Conservation (phyloP, 2,329 filamentous ascomycete genomes). For the Curvularia lunata region DNA sequence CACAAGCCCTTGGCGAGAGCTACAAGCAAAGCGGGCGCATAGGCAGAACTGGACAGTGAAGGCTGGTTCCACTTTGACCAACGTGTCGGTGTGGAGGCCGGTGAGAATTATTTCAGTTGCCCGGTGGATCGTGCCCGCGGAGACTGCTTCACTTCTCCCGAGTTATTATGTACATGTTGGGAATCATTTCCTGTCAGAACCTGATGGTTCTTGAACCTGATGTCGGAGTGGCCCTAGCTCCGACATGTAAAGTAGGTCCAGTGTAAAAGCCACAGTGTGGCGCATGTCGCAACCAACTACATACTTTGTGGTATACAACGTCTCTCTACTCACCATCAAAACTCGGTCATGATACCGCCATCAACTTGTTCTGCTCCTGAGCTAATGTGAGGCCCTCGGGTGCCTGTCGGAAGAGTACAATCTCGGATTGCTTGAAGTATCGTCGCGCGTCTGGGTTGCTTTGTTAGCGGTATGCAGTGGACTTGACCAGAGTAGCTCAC, state of each 20-base stretch:
- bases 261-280: not conserved
- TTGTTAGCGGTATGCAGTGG: slow-evolving; percentile 13
- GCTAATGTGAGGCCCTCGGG: slow-evolving; percentile 58
- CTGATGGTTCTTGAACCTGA: slow-evolving; percentile 1
- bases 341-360: slow-evolving; percentile 44
- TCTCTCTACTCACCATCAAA: not conserved
- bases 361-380: slow-evolving; percentile 55
- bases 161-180: not conserved
- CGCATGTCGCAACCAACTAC: not conserved
- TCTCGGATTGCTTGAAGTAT: slow-evolving; percentile 99
- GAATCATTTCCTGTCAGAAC: not conserved
- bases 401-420: slow-evolving; percentile 88
- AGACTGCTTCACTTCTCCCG: not conserved
- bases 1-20: not conserved
- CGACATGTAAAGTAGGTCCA: slow-evolving; percentile 1
- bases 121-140: slow-evolving; percentile 3
- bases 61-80: not conserved
- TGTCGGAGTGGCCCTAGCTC: not conserved
- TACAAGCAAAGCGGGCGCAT: not conserved
- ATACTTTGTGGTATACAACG: not conserved
- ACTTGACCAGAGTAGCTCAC: slow-evolving; percentile 51
- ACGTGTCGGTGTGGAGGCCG: slow-evolving; percentile 8
- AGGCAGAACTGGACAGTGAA: not conserved
- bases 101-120: slow-evolving; percentile 1
- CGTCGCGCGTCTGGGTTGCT: slow-evolving; percentile 79